Evolutionary conservation across 805 yeast genomes (phyloP), one percentile per base, ranked within the genome.

Genomic region (Barnettozyma vustinii): DNA sequence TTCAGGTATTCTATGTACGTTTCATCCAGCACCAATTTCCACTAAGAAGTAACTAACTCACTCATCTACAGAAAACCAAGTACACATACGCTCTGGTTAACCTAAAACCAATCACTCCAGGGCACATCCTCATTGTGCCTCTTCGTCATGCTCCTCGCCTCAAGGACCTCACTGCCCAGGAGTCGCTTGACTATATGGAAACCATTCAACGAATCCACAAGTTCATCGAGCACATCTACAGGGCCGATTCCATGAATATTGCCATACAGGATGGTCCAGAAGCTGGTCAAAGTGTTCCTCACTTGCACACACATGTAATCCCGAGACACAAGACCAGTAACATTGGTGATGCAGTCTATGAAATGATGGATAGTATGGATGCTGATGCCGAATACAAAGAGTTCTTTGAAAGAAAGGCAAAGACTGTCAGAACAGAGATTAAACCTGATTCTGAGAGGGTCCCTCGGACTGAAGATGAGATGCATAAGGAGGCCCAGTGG

Each of bases 211-310:
- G 76, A 42, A 75, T 94, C 0, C 83, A 89, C 52, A 67, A 69
- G 47, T 84, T 90, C 53, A 81, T 94, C 15, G 82, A 76, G 54
- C 60, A 73, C 49, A 70, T 75, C 12, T 94, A 83, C 64, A 74
- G 81, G 33, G 96, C 97, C 2, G 95, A 91, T 56, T 74, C 96
- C 1, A 61, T 90, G 51, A 95, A 95, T 62, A 76, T 94, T 37
- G 92, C 97, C 10, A 88, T 95, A 51, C 99, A 94, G 64, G 99
- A 94, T 63, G 99, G 99, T 0, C 87, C 90, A 0, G 89, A 89
- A 44, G 92, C 97, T 1, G 99, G 99, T 4, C 99, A 94, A 63
- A 80, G 91, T n/a, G 83, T 94, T 2, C 96, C 97, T 5, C 99
- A 94, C 66, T 74, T 92, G 26, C 99, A 94, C 65, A 85, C 96